A percentile compares a stretch with the other conserved stretches of the same genome.
These are phyloP conservation scores for Penicillium verhagenii DNA, from an alignment of 495 filamentous ascomycete genomes.

Conservation along the genomic window DNA sequence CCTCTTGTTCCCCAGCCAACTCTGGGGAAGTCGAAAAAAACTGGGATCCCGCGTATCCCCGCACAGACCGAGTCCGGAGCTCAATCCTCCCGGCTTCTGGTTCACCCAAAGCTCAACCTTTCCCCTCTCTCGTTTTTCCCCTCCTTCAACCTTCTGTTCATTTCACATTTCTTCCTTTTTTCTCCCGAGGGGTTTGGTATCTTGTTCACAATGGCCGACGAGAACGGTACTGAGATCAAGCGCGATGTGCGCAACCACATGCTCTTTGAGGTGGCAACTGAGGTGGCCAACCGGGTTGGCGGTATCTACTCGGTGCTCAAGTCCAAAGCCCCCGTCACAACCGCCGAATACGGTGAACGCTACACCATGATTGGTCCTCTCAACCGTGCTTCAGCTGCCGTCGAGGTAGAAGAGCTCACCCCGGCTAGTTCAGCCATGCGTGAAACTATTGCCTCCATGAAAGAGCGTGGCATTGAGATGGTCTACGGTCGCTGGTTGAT, in stretches of 20 bases:
- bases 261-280: conserved; percentile 94
- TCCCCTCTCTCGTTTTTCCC: conserved; percentile 7
- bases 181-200: neutral
- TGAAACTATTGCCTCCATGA: conserved; percentile 85
- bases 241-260: conserved; percentile 76
- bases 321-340: conserved; percentile 96
- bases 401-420: conserved; percentile 90
- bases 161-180: neutral
- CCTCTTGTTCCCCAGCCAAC: conserved; percentile 12
- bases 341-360: conserved; percentile 95
- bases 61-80: conserved; percentile 30
- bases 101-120: conserved; percentile 1
- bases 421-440: conserved; percentile 78
- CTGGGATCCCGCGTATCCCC: conserved; percentile 18
- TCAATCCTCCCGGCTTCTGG: conserved; percentile 13
- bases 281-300: conserved; percentile 96
- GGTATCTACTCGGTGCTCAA: conserved; percentile 99
- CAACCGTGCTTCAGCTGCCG: conserved; percentile 86
- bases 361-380: conserved; percentile 95
- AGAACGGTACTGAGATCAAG: conserved; percentile 38
- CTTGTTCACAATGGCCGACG: conserved; percentile 29
- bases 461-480: conserved; percentile 82
- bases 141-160: conserved; percentile 9
- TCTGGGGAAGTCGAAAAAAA: neutral
- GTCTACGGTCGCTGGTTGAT: conserved; percentile 97